Evolutionary conservation across 208 protist species (phyloP), one percentile per base, ranked within the genome.

Genomic region (Crithidia bombi): DNA sequence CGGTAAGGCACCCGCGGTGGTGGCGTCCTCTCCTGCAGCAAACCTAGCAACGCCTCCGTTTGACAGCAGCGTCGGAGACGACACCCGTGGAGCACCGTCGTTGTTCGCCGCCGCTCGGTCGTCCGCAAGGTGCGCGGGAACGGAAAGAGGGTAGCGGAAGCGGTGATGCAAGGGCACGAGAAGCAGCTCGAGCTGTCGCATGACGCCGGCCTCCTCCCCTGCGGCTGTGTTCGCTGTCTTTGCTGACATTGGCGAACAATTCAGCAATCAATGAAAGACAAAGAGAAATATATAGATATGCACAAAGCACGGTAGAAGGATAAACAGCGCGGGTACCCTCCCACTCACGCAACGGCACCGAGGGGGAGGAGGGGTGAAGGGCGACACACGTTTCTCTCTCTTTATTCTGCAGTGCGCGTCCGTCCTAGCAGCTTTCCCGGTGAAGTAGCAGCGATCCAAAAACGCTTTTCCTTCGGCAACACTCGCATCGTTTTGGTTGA

Each of bases 171-270:
- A 39, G 0, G 79, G 82, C 14, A 79, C 78, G 0, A 89, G 73
- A 2, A 87, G 66, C 64, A 86, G 25, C 63, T 93, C 85, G 26
- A 93, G 65, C 44, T 87, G 65, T 14, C 73, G 73, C 51, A 64
- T 68, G 5, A 87, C 17, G 23, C 50, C 56, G 6, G 52, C 36
- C 49, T 73, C 65, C 33, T 78, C 76, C 23, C 65, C 39, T 26
- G 65, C 54, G 32, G n/a, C 26, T 9, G 41, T 11, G 10, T 38
- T 14, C n/a, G 5, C 32, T 17, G 58, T 15, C 28, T 62, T 68
- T 5, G 49, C 26, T 14, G 59, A 12, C 73, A 78, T 70, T 19
- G 1, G 25, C 49, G 26, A 26, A 2, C 23, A 12, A 14, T 41
- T 41, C 6, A 6, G 28, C 0, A 19, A 28, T 43, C n/a, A 5